Percentiles rank a stretch among this genome's conserved stretches.
Evolutionary conservation across 2,329 filamentous ascomycete genomes (phyloP).

Genomic region (Leptographium lundbergii): DNA sequence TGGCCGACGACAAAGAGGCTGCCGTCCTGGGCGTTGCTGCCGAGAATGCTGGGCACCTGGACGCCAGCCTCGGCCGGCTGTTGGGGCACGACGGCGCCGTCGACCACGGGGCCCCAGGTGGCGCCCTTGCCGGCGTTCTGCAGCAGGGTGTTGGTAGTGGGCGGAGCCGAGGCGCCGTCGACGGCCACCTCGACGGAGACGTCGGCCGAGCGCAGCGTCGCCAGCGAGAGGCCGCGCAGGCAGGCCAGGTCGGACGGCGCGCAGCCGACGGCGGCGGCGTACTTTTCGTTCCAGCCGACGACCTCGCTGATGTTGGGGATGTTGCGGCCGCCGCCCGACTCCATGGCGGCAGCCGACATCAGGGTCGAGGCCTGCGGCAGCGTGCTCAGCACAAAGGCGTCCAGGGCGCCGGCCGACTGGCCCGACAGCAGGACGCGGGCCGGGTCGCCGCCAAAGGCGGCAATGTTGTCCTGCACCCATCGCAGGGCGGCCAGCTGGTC

Average conservation of each 20-base stretch:
- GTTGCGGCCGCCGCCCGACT: constrained; percentile 16
- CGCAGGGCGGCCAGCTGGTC: constrained; percentile 3
- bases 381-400: constrained; percentile 16
- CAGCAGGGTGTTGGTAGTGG: not conserved
- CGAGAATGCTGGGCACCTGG: constrained; percentile 17
- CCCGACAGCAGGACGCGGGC: constrained; percentile 5
- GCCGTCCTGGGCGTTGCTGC: constrained; percentile 14
- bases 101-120: constrained; percentile 11
- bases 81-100: constrained; percentile 15
- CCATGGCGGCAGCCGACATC: constrained; percentile 14
- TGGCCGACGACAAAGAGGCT: constrained; percentile 14
- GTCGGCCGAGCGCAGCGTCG: not conserved
- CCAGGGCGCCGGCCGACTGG: constrained; percentile 16
- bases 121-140: not conserved
- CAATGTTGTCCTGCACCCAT: constrained; percentile 6
- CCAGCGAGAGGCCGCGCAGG: not conserved
- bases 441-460: constrained; percentile 5
- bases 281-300: constrained; percentile 5
- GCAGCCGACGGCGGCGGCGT: constrained; percentile 15
- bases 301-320: constrained; percentile 7
- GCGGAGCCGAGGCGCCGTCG: not conserved
- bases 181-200: not conserved
- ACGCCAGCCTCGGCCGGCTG: constrained; percentile 11
- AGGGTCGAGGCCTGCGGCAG: constrained; percentile 15
- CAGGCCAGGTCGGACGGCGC: constrained; percentile 12